Evolutionary conservation across 139 green algal genomes (phyloP).

Genomic region (Limnomonas spitsbergensis): DNA sequence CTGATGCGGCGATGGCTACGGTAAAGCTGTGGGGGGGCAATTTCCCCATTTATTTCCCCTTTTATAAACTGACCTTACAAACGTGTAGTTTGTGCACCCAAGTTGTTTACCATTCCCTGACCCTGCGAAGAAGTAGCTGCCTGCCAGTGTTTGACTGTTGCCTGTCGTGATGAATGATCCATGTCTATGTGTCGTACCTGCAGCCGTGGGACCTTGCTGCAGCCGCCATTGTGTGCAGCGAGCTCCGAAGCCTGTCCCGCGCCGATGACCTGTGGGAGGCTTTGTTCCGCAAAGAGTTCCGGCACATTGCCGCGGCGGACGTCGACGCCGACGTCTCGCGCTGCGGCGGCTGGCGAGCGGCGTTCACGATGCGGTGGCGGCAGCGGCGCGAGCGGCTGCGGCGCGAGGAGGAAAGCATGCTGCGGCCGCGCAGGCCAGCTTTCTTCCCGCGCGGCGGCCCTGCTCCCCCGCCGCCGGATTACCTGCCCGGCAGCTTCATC

Average conservation of each 20-base stretch:
- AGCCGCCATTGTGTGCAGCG: not conserved
- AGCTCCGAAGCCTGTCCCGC: not conserved
- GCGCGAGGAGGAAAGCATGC: not conserved
- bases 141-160: not conserved
- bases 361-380: not conserved
- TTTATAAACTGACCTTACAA: no score
- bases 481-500: conserved; percentile 4
- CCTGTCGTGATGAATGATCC: not conserved
- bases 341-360: not conserved
- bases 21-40: no score
- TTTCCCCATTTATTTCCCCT: no score
- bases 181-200: not conserved
- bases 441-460: no score
- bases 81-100: no score
- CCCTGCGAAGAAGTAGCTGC: not conserved
- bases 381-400: not conserved
- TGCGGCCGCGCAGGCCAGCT: not conserved
- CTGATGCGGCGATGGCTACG: no score
- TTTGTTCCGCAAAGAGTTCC: not conserved
- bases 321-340: not conserved
- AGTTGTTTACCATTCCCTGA: no score
- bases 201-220: conserved; percentile 2
- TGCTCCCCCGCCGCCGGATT: not conserved
- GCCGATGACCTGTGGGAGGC: not conserved
- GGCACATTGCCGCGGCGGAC: not conserved